Evolutionary conservation across 768 basidiomycete species (phyloP).

Genomic region (Leccinum pellstonianum): DNA sequence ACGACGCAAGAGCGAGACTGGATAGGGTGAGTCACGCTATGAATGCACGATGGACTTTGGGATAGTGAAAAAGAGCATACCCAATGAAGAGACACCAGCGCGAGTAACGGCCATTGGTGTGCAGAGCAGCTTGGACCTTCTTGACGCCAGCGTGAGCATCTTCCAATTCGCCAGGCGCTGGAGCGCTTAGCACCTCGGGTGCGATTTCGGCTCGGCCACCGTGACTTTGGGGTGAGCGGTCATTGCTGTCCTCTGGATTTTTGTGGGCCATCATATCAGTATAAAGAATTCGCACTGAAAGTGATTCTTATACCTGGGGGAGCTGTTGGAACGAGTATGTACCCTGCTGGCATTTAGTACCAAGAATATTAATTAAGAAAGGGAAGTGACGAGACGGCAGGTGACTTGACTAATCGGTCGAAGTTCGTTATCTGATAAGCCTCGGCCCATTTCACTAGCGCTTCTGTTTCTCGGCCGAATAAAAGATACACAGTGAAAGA

Average conservation of each 20-base stretch:
- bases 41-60: background rate
- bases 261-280: constrained; percentile 2
- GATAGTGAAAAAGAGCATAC: constrained; percentile 32
- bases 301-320: constrained; percentile 13
- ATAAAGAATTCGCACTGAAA: no score
- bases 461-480: background rate
- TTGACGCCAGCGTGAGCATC: constrained; percentile 42
- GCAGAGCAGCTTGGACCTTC: constrained; percentile 50
- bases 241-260: constrained; percentile 6
- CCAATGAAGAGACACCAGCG: constrained; percentile 61
- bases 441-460: background rate
- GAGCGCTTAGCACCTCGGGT: background rate
- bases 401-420: background rate
- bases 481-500: background rate
- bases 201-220: background rate
- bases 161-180: constrained; percentile 8
- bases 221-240: background rate
- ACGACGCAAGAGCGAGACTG: constrained; percentile 64
- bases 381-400: background rate
- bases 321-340: constrained; percentile 15
- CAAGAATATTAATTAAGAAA: background rate
- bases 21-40: background rate
- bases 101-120: constrained; percentile 51
- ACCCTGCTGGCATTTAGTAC: constrained; percentile 17
- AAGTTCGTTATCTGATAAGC: constrained; percentile 15